phyloP scores from a whole-genome alignment of 2,329 filamentous ascomycete genomes.

The Sporothrix protearum region DNA sequence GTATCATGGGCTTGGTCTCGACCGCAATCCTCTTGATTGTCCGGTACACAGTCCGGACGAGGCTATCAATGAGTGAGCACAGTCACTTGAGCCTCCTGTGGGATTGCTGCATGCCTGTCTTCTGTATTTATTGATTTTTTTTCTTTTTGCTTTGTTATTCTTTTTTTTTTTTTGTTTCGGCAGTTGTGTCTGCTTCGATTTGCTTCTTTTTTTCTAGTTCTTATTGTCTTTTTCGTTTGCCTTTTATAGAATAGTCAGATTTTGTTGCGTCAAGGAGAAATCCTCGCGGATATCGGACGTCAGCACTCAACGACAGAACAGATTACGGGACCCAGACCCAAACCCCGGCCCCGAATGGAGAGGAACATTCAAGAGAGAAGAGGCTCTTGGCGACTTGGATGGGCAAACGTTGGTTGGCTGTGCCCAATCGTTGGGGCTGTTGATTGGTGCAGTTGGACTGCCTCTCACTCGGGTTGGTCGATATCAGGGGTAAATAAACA shows the following conservation, averaged over 20 bases:
- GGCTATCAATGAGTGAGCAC: not conserved
- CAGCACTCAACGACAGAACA: not conserved
- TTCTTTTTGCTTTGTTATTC: no score
- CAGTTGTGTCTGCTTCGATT: not conserved
- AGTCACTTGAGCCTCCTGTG: not conserved
- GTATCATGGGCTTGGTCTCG: not conserved
- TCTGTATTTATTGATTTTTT: no score
- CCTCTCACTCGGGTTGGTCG: not conserved
- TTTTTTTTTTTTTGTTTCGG: no score
- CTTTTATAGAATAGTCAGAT: not conserved
- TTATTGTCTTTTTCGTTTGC: no score
- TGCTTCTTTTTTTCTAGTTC: not conserved
- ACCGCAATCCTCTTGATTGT: not conserved
- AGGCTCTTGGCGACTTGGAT: not conserved
- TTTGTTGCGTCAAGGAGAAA: not conserved
- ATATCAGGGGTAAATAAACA: constrained; percentile 9
- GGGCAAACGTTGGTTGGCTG: not conserved
- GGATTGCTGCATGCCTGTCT: not conserved
- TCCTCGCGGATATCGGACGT: not conserved
- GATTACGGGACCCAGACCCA: no score
- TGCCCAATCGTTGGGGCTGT: not conserved
- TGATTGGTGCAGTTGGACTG: not conserved
- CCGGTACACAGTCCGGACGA: not conserved
- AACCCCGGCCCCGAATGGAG: no score
- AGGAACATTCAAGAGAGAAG: not conserved